Conservation (phyloP, 164 flowering plant species). For the Stephania yunnanensis region DNA sequence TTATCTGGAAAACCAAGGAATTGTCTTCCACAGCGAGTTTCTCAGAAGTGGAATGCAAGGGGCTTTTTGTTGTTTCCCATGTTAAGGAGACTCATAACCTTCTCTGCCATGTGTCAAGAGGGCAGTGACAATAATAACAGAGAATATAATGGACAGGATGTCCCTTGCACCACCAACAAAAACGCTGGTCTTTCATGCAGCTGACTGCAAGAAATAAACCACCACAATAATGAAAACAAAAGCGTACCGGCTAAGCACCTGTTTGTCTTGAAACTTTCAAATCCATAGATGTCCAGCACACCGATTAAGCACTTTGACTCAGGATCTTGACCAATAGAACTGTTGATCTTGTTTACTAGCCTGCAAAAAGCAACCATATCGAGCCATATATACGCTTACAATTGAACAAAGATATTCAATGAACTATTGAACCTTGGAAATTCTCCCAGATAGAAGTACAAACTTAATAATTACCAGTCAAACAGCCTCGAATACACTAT, state of each 20-base stretch:
- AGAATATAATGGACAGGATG: not conserved
- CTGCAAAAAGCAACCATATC: constrained; percentile 32
- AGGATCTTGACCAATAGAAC: constrained; percentile 94
- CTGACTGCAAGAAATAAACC: constrained; percentile 21
- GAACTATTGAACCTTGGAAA: not conserved
- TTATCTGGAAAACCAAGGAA: not conserved
- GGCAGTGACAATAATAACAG: not conserved
- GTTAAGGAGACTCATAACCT: not conserved
- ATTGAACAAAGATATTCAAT: not conserved
- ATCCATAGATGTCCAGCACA: constrained; percentile 98
- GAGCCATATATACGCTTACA: not conserved
- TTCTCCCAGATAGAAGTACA: not conserved
- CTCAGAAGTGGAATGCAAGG: too few species aligned
- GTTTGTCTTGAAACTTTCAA: constrained; percentile 99
- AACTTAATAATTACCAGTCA: constrained; percentile 57
- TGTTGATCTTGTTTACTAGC: constrained; percentile 87
- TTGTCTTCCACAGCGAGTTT: too few species aligned
- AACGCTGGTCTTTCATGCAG: constrained; percentile 14
- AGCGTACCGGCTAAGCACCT: constrained; percentile 97
- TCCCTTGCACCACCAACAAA: constrained; percentile 6
- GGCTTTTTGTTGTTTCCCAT: not conserved
- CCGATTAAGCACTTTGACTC: constrained; percentile 78
- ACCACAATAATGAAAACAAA: constrained; percentile 37
- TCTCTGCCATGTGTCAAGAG: not conserved
- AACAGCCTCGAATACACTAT: constrained; percentile 69